These are phyloP conservation scores for Chloranthus sessilifolius DNA, from an alignment of 164 flowering plant species.

Conservation along the genomic window DNA sequence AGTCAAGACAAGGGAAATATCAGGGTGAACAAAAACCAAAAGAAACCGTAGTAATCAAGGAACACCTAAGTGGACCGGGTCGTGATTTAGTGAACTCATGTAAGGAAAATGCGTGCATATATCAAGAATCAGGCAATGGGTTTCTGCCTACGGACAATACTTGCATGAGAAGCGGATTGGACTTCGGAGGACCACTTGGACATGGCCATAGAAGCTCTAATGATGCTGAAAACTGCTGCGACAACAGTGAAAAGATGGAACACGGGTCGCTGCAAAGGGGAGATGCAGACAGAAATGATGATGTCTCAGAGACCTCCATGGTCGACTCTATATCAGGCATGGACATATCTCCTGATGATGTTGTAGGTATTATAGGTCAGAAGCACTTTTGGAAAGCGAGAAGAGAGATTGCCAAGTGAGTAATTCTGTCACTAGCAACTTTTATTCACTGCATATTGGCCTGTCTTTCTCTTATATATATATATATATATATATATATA, in stretches of 20 bases:
- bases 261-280: constrained; percentile 16
- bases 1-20: constrained; percentile 20
- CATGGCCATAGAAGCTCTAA: constrained; percentile 20
- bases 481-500: no score
- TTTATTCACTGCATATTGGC: neutral
- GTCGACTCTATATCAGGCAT: constrained; percentile 39
- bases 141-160: constrained; percentile 11
- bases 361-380: constrained; percentile 62
- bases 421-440: constrained; percentile 1
- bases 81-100: constrained; percentile 3
- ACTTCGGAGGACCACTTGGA: constrained; percentile 16
- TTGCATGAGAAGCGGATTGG: constrained; percentile 9
- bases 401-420: constrained; percentile 65
- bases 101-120: constrained; percentile 14
- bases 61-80: constrained; percentile 10
- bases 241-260: constrained; percentile 18
- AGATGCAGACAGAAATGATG: constrained; percentile 33
- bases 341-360: constrained; percentile 61
- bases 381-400: constrained; percentile 79
- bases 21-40: constrained; percentile 17
- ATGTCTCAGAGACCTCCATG: constrained; percentile 44
- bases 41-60: constrained; percentile 14
- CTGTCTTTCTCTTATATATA: no score
- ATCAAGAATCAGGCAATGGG: constrained; percentile 18
- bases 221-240: constrained; percentile 22